Base-by-base conservation (phyloP, 106 monocot species). In the Ottelia alismoides region DNA sequence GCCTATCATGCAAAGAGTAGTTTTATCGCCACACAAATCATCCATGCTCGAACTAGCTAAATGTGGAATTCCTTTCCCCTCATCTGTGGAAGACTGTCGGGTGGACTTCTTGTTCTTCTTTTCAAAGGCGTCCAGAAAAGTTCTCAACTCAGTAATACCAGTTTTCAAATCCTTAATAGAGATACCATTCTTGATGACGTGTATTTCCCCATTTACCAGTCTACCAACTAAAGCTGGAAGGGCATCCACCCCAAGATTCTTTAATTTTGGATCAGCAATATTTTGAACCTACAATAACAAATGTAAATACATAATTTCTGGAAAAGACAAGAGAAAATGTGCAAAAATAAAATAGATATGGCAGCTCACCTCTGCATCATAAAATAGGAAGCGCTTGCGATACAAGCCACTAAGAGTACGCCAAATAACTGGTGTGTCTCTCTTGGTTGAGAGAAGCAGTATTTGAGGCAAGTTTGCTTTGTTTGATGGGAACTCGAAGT, bases 341-440 rank as follows among this genome's bases (percentile, higher is more conserved):
- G 32, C 19, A 20, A 28, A 20, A 30, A 14, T 0, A 22, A 23
- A 9, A 48, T 25, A 31, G n/a, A 28, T 7, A 3, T 22, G 3
- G 2, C 32, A 50, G 31, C 22, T 46, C 69, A 96, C 94, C 85
- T 89, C 76, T 53, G 96, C 76, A 73, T 89, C 82, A 71, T 74
- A 82, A 28, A 96, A 85, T 21, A 74, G 47, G 45, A 89, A 68
- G 10, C 70, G 68, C 25, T 89, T 96, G 25, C 30, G 55, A 62
- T 74, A 85, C 53, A 89, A 65, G 25, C 89, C 96, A 75, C 82
- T 82, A n/a, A 96, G 12, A 54, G 51, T 76, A 56, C 89, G 82
- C 96, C 96, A 96, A 66, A 89, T 79, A 2, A 67, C 72, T 2
- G 96, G 89, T 14, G 94, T 89, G 23, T 88, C 76, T 65, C 79